Conservation (phyloP, 345 rosid genomes). For the Citrus unshiu region DNA sequence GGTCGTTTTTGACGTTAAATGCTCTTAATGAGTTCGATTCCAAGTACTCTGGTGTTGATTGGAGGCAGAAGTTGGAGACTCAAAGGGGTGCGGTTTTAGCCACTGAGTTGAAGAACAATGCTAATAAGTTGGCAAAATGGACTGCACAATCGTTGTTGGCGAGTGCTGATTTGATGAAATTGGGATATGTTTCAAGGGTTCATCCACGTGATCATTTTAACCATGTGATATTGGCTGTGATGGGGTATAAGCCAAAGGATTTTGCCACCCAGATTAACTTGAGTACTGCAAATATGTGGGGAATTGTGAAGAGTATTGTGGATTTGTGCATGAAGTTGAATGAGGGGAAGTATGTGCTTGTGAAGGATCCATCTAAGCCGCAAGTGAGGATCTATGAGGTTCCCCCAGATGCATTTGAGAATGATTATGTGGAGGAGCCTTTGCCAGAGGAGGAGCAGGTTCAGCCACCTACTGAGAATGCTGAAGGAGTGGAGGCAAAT, state of each 20-base stretch:
- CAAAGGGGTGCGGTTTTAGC: conserved; percentile 98
- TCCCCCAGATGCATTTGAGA: conserved; percentile 97
- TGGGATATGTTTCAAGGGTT: conserved; percentile 93
- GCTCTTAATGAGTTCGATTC: conserved; percentile 96
- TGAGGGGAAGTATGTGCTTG: conserved; percentile 91
- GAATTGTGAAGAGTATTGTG: conserved; percentile 89
- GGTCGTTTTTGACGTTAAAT: conserved; percentile 74
- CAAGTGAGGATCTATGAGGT: conserved; percentile 94
- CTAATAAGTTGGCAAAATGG: conserved; percentile 94
- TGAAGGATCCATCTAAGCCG: conserved; percentile 92
- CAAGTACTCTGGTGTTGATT: conserved; percentile 93
- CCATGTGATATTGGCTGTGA: conserved; percentile 86
- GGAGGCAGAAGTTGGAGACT: conserved; percentile 98
- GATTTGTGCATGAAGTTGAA: conserved; percentile 90
- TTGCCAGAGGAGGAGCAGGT: conserved; percentile 82
- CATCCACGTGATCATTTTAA: conserved; percentile 98
- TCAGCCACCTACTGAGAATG: conserved; percentile 70
- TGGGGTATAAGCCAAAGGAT: conserved; percentile 87
- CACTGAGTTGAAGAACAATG: conserved; percentile 93
- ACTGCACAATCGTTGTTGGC: conserved; percentile 92
- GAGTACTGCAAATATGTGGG: conserved; percentile 92
- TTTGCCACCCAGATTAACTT: conserved; percentile 91
- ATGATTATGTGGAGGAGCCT: conserved; percentile 94
- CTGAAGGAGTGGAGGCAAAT: conserved; percentile 48
- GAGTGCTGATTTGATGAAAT: conserved; percentile 93